Conservation (phyloP, 805 yeast species). For the Kodamaea jinghongensis region DNA sequence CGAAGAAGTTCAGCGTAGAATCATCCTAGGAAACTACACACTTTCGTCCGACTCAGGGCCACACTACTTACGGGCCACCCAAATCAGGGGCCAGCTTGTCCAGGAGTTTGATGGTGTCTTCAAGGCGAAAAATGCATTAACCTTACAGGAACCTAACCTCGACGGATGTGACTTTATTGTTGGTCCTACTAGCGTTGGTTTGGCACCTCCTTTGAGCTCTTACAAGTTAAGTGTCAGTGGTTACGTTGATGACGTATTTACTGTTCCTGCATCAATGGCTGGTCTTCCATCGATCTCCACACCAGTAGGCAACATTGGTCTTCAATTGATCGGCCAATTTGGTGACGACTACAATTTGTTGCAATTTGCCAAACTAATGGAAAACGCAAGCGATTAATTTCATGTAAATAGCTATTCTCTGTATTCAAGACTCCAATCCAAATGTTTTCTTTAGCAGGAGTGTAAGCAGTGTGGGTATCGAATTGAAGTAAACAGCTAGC, state of each 20-base stretch:
- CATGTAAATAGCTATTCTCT: too few relatives aligned
- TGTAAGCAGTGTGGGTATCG: too few relatives aligned
- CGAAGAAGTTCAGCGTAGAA: conserved; percentile 76
- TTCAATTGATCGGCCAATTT: conserved; percentile 82
- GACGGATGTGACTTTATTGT: conserved; percentile 62
- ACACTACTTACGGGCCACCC: conserved; percentile 75
- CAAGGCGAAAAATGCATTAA: conserved; percentile 20
- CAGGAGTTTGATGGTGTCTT: conserved; percentile 68
- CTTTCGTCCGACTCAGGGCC: conserved; percentile 72
- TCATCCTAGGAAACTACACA: conserved; percentile 82
- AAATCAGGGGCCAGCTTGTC: conserved; percentile 57
- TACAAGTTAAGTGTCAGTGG: conserved; percentile 52
- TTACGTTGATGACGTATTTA: conserved; percentile 78
- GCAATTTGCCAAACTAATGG: too few relatives aligned
- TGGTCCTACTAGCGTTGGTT: conserved; percentile 65
- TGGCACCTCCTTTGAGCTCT: conserved; percentile 54
- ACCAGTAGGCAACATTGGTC: conserved; percentile 59
- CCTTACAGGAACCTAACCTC: conserved; percentile 22
- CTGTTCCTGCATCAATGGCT: conserved; percentile 88
- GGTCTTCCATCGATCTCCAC: conserved; percentile 84
- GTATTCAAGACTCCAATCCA: too few relatives aligned
- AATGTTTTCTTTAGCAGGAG: too few relatives aligned
- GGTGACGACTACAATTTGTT: conserved; percentile 75
- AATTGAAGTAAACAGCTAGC: too few relatives aligned
- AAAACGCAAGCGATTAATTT: too few relatives aligned